Evolutionary conservation across 352 stramenopile genomes (phyloP), one percentile per base, ranked within the genome.

Genomic region (Phytophthora agathidicida): DNA sequence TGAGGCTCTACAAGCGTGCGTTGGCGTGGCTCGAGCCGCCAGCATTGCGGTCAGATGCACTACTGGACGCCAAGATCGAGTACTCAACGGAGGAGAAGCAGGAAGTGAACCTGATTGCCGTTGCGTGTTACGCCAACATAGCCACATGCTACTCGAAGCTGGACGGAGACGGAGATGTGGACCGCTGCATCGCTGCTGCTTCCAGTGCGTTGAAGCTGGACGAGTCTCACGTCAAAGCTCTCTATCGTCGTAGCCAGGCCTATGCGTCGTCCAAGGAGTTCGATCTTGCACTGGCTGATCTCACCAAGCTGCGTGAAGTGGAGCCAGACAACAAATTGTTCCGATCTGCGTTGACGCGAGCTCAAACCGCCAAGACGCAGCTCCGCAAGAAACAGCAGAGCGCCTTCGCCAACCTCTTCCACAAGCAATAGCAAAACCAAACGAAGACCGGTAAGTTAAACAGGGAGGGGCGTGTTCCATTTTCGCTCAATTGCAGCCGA

Each of bases 161-260:
- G 3, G 19, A 65, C 16, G 22, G 46, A 1, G 41, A 74, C 1
- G 42, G 39, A 11, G 44, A 54, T 39, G 59, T 75, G 39, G 60
- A 83, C 6, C 50, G 38, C 23, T 91, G 79, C 49, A 71, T 91
- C 24, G 27, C 51, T n/a, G 71, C 89, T 26, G 77, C 75, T 37
- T 77, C 75, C 0, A 59, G 38, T 23, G 83, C 82, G 3, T 52
- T 94, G 19, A 41, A 65, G 22, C 23, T 76, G 13, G 77, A 88
- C 26, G 35, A 73, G 1, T 36, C 37, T 22, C 80, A 89, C 53
- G 54, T 73, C 8, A 94, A 94, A 53, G 82, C 83, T 45, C 69
- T 80, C 9, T 93, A 77, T 61, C 69, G 77, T 23, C 75, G 83
- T 35, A 87, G 82, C 38, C 82, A 93, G 44, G 85, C 79, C 28